Evolutionary conservation across 1,284 basidiomycete genomes (phyloP), one percentile per base, ranked within the genome.

Genomic region (Spongispora temasekensis): DNA sequence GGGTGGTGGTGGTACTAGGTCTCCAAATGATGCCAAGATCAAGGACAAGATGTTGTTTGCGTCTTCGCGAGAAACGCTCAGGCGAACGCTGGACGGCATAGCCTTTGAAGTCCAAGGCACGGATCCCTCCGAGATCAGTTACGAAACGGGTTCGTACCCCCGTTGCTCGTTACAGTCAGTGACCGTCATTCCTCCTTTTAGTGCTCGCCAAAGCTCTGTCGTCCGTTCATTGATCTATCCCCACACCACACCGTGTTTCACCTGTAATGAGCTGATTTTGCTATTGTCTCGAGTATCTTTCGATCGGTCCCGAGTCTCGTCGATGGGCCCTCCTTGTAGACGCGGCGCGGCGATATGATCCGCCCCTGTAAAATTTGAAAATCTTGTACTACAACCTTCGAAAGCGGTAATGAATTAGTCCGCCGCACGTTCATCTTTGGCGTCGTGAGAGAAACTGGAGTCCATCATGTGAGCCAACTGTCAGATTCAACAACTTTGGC

Each of bases 1-100:
- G n/a, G n/a, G n/a, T n/a, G n/a, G n/a, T 25, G 8, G 23, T 17
- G 2, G 23, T 54, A 30, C 46, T 68, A 97, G 95, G 95, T 87
- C 90, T 30, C 97, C 97, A 65, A 94, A 97, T 74, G 81, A 82
- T 56, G 88, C 95, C 55, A 91, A 87, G 79, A 85, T 97, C 79
- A 96, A 93, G 81, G 83, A 88, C 74, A 98, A 97, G 90, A 98
- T 99, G 95, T 71, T 98, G 69, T 93, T 88, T 79, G 91, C 97
- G 19, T 91, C 95, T 23, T 98, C 97, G 66, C 92, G 90, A 76
- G 93, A 95, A 56, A 91, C 90, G 12, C 79, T 99, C 65, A 87
- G 88, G 72, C 87, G 84, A 62, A 76, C 85, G 52, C 82, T 97
- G 65, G 80, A 84, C 25, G 93, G 93, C 58, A 82, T 94, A 64